Conservation (phyloP, 768 basidiomycete species). For the Psilocybe sp. region DNA sequence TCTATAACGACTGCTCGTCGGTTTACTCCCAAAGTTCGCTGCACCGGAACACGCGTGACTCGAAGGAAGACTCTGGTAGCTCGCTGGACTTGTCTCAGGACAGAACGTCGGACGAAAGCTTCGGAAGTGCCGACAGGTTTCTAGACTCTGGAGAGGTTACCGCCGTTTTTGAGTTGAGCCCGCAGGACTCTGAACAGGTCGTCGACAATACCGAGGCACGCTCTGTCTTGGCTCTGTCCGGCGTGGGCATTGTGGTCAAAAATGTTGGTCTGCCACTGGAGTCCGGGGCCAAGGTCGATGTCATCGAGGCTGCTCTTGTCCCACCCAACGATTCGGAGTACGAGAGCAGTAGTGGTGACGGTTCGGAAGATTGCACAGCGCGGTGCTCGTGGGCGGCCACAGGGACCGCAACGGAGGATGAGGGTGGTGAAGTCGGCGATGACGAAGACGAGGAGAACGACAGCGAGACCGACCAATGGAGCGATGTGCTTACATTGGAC, state of each 20-base stretch:
- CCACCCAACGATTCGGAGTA: neutral
- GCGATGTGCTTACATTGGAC: conserved; percentile 6
- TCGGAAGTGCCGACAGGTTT: conserved; percentile 8
- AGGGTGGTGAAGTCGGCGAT: neutral
- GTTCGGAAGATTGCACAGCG: neutral
- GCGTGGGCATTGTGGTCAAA: neutral
- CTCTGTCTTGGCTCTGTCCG: neutral
- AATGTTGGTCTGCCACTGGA: neutral
- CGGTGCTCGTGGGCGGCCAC: neutral
- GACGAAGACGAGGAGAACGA: neutral
- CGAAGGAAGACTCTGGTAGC: neutral
- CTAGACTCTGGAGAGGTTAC: conserved; percentile 6
- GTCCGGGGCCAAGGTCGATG: no score
- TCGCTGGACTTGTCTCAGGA: neutral
- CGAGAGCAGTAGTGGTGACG: neutral
- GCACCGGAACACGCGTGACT: neutral
- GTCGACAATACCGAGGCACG: conserved; percentile 3
- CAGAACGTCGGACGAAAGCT: conserved; percentile 4
- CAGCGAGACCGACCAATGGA: conserved; percentile 8
- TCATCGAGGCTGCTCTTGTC: neutral
- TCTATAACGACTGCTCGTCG: conserved; percentile 7
- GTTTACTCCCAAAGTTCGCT: conserved; percentile 8
- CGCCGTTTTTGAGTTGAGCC: conserved; percentile 4
- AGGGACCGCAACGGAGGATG: neutral
- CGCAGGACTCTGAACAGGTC: neutral